Evolutionary conservation across 257 asterid species (phyloP), one percentile per base, ranked within the genome.

Genomic region (Solanum ossicruentum): DNA sequence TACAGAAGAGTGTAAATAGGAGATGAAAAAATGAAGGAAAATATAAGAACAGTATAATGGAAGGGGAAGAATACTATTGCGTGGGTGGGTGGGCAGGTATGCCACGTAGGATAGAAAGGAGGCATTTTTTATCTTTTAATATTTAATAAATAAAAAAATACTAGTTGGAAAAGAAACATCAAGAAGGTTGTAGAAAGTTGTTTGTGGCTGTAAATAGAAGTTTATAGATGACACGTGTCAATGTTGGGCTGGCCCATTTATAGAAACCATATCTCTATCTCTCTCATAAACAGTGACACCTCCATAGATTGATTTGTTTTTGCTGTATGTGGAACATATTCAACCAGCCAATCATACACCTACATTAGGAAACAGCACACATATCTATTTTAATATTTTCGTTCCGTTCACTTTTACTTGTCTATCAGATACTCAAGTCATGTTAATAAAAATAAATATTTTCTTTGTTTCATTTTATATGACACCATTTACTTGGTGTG

Each of bases 171-270:
- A 67, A 56, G 93, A 91, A 89, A 85, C 77, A 75, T 92, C 94
- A 61, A 87, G 97, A 89, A 88, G 91, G 88, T 60, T 12, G 91
- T n/a, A 78, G 57, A 51, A 47, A 69, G 77, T 84, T 84, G 86
- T 87, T 65, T 90, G 98, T 94, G 98, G 98, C 93, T 92, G 91
- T 86, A 84, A 90, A 90, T 63, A 84, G 61, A 26, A 1, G 49
- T 0, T 52, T 77, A 26, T 26, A 52, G 6, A 77, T 52, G 88
- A 80, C 93, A 93, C 94, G 94, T 92, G 98, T 91, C 90, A 12
- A 11, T 21, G 70, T 36, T 32, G 20, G 84, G n/a, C 15, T 86
- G 90, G 21, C 61, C 85, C 77, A 61, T 28, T 41, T 4, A 80
- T 12, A 11, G 47, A 61, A 82, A 82, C 49, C 65, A 77, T 77